These are phyloP conservation scores for Jatropha podagrica DNA, from an alignment of 441 rosid genomes.

Conservation along the genomic window DNA sequence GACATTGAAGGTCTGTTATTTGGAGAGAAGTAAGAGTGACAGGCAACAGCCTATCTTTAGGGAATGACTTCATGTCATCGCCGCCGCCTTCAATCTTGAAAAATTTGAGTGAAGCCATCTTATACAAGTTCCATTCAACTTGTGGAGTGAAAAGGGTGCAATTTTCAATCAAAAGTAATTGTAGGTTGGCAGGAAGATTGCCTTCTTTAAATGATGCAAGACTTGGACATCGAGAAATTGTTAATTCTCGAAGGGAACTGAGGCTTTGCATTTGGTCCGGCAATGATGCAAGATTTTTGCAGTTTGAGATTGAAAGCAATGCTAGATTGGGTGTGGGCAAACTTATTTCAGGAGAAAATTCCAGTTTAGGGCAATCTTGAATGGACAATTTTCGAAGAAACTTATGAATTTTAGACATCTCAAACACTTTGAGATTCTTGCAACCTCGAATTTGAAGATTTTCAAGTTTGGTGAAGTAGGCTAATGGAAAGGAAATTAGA, in stretches of 20 bases:
- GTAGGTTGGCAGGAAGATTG: background rate
- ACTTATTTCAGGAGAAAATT: background rate
- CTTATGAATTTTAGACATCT: background rate
- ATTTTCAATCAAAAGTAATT: background rate
- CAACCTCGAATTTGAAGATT: background rate
- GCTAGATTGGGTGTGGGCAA: background rate
- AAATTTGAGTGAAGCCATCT: background rate
- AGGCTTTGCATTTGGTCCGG: background rate
- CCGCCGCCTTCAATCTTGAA: background rate
- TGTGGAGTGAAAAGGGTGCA: background rate
- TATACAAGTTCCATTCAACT: background rate
- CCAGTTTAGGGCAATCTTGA: background rate
- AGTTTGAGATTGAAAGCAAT: background rate
- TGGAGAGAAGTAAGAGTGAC: background rate
- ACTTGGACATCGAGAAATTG: background rate
- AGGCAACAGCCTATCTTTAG: background rate
- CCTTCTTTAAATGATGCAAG: background rate
- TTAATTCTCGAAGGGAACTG: background rate
- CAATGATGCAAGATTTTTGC: background rate
- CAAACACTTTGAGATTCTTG: background rate
- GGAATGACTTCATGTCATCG: background rate
- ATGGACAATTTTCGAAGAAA: background rate
- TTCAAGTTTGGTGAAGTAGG: background rate
- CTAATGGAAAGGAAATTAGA: background rate
- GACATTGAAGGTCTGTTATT: background rate